Conservation (phyloP, 192 early-diverging fungal species). For the Podila verticillata region DNA sequence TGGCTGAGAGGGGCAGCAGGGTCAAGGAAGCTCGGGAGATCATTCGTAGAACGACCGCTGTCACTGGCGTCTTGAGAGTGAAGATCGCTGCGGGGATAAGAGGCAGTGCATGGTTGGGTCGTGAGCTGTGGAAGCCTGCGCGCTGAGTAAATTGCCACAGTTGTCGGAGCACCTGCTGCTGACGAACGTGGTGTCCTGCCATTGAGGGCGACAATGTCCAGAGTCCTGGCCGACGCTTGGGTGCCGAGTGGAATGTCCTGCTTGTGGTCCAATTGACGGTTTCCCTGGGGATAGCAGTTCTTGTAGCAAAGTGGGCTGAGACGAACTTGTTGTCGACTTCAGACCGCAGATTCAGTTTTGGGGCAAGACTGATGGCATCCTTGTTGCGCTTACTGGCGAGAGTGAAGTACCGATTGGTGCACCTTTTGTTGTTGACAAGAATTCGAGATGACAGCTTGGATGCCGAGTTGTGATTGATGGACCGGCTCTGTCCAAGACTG, state of each 20-base stretch:
- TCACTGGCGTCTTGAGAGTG: slow-evolving; percentile 46
- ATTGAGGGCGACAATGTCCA: no score
- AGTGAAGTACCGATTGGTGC: not conserved
- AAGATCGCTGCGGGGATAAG: slow-evolving; percentile 32
- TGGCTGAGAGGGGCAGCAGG: slow-evolving; percentile 36
- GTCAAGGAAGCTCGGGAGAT: slow-evolving; percentile 42
- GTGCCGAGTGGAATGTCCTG: not conserved
- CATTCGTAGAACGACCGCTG: slow-evolving; percentile 36
- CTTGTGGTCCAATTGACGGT: no score
- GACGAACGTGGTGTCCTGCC: not conserved
- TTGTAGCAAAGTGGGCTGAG: no score
- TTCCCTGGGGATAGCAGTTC: no score
- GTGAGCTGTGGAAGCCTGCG: slow-evolving; percentile 21
- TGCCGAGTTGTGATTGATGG: not conserved
- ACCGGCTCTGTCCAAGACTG: not conserved
- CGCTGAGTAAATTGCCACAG: slow-evolving; percentile 1
- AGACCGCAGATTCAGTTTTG: no score
- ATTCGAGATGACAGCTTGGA: not conserved
- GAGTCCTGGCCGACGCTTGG: not conserved
- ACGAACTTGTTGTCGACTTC: no score
- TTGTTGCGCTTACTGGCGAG: not conserved
- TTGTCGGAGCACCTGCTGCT: not conserved
- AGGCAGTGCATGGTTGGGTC: slow-evolving; percentile 24
- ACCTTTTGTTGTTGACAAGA: not conserved
- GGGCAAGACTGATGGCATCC: not conserved